Percentiles rank a stretch among this genome's conserved stretches.
phyloP scores from a whole-genome alignment of 768 basidiomycete genomes.

The Mycena galericulata region DNA sequence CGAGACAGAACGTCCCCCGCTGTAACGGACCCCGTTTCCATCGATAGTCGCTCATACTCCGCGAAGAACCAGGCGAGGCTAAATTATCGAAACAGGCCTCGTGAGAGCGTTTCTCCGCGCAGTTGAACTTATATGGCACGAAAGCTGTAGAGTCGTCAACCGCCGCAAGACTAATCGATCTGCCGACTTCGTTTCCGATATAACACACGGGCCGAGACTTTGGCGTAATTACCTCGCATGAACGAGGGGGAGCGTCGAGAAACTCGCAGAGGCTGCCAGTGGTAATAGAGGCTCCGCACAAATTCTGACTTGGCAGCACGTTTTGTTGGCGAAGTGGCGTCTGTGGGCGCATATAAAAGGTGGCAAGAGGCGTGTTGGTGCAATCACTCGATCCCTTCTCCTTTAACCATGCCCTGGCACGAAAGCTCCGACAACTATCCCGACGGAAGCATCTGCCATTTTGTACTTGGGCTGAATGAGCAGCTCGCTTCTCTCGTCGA shows the following conservation, averaged over 20 bases:
- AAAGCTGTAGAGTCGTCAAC: constrained; percentile 20
- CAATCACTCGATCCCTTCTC: not conserved
- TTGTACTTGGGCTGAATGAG: constrained; percentile 8
- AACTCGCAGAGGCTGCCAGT: not conserved
- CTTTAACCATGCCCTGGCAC: constrained; percentile 11
- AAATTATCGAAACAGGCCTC: too few relatives aligned
- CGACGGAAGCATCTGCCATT: not conserved
- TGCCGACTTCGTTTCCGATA: not conserved
- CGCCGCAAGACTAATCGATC: constrained; percentile 5
- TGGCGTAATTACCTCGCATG: not conserved
- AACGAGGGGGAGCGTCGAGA: not conserved
- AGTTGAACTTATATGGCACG: constrained; percentile 9
- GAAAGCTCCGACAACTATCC: not conserved
- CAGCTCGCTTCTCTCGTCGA: not conserved
- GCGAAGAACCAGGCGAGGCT: too few relatives aligned
- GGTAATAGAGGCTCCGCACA: not conserved
- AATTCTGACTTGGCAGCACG: constrained; percentile 6
- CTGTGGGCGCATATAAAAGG: constrained; percentile 12
- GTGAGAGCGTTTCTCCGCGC: not conserved
- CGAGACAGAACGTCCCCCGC: too few relatives aligned
- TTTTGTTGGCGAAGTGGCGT: constrained; percentile 18
- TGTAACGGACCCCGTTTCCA: too few relatives aligned
- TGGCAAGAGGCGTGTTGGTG: not conserved
- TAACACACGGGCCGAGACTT: not conserved
- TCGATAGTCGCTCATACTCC: too few relatives aligned